phyloP scores from a whole-genome alignment of 169 alveolate genomes.

The Perkinsus olseni region DNA sequence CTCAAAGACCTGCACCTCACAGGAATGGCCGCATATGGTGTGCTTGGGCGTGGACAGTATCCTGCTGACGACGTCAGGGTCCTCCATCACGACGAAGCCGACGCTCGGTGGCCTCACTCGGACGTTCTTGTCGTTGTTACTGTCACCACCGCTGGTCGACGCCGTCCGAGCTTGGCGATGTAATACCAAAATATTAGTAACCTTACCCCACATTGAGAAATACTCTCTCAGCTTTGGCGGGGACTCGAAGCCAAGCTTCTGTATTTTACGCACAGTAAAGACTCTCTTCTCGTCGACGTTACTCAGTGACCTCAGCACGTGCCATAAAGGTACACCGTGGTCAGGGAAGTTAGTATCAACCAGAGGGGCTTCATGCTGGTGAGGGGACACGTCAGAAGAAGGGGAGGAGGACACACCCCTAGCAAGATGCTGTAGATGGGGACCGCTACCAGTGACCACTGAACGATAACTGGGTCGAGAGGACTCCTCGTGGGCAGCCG shows the following conservation, averaged over 20 bases:
- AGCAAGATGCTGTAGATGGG: background rate
- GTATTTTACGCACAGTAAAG: background rate
- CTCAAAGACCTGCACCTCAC: background rate
- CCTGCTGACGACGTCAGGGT: background rate
- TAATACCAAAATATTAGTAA: background rate
- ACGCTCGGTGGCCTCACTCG: background rate
- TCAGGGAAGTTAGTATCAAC: background rate
- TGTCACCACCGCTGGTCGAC: background rate
- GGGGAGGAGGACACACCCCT: no score
- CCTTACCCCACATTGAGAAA: background rate
- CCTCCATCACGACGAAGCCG: background rate
- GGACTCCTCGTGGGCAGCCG: background rate
- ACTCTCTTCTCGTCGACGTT: background rate
- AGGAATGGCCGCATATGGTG: background rate
- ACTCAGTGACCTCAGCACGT: background rate
- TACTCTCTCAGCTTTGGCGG: background rate
- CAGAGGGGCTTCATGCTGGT: background rate
- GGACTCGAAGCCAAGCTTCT: background rate
- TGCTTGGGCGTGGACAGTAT: background rate
- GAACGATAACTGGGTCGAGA: background rate
- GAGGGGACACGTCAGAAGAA: background rate
- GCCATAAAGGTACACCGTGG: background rate
- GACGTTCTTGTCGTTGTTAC: background rate
- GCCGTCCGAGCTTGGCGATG: background rate
- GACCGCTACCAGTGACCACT: background rate